Evolutionary conservation across 2,329 filamentous ascomycete species (phyloP).

Genomic region (Colletotrichum plurivorum): DNA sequence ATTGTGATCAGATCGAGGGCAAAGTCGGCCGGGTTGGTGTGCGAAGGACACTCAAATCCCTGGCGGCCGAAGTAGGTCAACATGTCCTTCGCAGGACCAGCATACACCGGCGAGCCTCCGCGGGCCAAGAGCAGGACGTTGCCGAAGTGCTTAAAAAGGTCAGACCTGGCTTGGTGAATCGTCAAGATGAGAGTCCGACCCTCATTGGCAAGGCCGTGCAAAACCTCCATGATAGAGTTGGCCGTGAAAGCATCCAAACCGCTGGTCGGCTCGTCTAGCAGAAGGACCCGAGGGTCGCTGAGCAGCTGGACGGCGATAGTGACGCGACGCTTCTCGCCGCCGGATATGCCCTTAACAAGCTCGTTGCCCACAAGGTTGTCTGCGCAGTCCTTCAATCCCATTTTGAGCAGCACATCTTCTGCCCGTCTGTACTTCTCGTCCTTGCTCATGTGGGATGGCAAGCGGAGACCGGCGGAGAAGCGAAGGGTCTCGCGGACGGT

Average conservation of each 20-base stretch:
- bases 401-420: constrained; percentile 79
- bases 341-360: constrained; percentile 82
- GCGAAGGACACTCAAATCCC: constrained; percentile 75
- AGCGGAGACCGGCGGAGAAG: constrained; percentile 78
- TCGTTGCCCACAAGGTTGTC: constrained; percentile 82
- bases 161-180: constrained; percentile 82
- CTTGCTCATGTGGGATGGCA: constrained; percentile 79
- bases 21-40: constrained; percentile 84
- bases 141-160: constrained; percentile 79
- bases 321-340: constrained; percentile 83
- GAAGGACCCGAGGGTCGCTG: constrained; percentile 79
- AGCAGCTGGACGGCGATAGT: constrained; percentile 84
- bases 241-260: constrained; percentile 85
- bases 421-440: constrained; percentile 77
- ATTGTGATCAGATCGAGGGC: constrained; percentile 83
- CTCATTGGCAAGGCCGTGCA: constrained; percentile 78
- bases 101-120: constrained; percentile 78
- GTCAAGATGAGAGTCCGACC: constrained; percentile 83
- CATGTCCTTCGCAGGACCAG: constrained; percentile 75
- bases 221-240: constrained; percentile 81
- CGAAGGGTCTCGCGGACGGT: constrained; percentile 82
- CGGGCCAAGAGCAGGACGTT: constrained; percentile 79
- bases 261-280: constrained; percentile 83
- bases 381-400: constrained; percentile 84
- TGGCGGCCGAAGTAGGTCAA: constrained; percentile 72